A percentile compares a stretch with the other conserved stretches of the same genome.
Evolutionary conservation across 805 yeast species (phyloP).

Genomic region (Yamadazyma akitaensis): DNA sequence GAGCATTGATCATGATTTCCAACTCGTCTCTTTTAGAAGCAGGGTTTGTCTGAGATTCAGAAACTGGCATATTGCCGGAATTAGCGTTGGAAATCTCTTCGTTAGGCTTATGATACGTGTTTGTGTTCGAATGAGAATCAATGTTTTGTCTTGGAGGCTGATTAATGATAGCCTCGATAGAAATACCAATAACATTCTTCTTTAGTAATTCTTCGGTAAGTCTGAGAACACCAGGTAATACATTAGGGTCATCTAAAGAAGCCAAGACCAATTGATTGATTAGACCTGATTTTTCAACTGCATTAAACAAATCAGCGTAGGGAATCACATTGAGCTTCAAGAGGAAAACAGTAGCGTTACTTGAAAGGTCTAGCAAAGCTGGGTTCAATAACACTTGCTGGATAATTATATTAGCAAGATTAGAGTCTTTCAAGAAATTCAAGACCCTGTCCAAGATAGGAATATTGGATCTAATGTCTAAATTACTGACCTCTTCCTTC

Average conservation of each 20-base stretch:
- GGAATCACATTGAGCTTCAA: conserved; percentile 19
- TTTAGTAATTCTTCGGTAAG: conserved; percentile 20
- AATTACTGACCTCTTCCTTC: conserved; percentile 3
- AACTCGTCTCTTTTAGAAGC: not conserved
- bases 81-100: not conserved
- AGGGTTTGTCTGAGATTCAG: not conserved
- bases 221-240: conserved; percentile 23
- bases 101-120: not conserved
- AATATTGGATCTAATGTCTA: conserved; percentile 16
- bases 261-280: conserved; percentile 19
- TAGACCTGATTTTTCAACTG: conserved; percentile 24
- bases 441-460: conserved; percentile 24
- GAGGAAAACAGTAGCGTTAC: conserved; percentile 20
- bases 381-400: conserved; percentile 22
- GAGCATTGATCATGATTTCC: not conserved
- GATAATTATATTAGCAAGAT: conserved; percentile 21
- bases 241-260: conserved; percentile 22
- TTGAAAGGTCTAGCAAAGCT: conserved; percentile 17
- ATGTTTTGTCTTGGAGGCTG: conserved; percentile 3
- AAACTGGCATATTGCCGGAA: too few species aligned
- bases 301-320: conserved; percentile 22
- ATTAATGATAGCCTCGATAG: conserved; percentile 1
- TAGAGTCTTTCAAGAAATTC: conserved; percentile 19
- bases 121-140: not conserved
- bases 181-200: conserved; percentile 17